Conservation (phyloP, 768 basidiomycete species). For the Mycena sanguinolenta region DNA sequence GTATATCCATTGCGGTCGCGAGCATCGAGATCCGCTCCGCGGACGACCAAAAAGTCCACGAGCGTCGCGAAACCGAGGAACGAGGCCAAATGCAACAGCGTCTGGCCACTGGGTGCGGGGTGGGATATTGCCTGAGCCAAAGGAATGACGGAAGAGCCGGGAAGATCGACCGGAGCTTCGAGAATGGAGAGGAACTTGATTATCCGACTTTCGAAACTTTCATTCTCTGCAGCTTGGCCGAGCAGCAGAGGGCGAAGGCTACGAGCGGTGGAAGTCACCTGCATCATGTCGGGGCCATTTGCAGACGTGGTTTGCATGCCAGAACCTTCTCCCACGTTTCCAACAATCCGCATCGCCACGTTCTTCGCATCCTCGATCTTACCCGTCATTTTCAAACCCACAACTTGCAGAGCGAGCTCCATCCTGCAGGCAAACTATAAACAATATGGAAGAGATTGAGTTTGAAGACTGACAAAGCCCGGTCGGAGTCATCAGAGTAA, state of each 20-base stretch:
- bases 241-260: constrained; percentile 57
- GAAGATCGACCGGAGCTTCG: constrained; percentile 68
- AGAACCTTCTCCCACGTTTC: constrained; percentile 69
- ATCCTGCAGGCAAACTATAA: constrained; percentile 66
- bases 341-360: constrained; percentile 93
- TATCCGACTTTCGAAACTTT: constrained; percentile 81
- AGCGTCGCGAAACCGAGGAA: constrained; percentile 84
- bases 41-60: constrained; percentile 77
- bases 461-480: constrained; percentile 78
- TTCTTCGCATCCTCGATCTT: constrained; percentile 94
- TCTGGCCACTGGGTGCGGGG: constrained; percentile 81
- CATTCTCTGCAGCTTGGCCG: constrained; percentile 64
- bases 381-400: constrained; percentile 96
- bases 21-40: constrained; percentile 82
- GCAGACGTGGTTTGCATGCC: constrained; percentile 49
- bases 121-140: constrained; percentile 75
- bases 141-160: constrained; percentile 57
- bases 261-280: constrained; percentile 55
- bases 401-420: constrained; percentile 95
- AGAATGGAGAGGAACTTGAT: constrained; percentile 86
- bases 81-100: constrained; percentile 88
- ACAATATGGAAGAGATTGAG: constrained; percentile 16
- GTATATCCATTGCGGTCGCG: constrained; percentile 94
- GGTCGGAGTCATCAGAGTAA: constrained; percentile 91
- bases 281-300: constrained; percentile 62